Evolutionary conservation across 2,329 filamentous ascomycete genomes (phyloP), one percentile per base, ranked within the genome.

Genomic region (Dactylonectria macrodidyma): DNA sequence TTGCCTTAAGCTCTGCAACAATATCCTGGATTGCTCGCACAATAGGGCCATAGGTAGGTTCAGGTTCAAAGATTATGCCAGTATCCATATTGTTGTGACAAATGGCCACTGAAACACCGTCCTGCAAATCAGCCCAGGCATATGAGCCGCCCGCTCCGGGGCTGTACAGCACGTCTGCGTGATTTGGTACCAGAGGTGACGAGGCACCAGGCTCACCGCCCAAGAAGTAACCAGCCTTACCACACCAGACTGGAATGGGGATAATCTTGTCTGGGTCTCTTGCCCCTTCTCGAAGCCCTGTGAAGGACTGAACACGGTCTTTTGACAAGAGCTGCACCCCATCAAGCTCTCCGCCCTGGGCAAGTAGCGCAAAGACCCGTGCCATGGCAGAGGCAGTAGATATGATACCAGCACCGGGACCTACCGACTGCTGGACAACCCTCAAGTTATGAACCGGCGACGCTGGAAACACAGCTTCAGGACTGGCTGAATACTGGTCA

Each of bases 321-420:
- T 14, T 16, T 3, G 54, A 51, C 16, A 64, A 8, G 11, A 64
- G 38, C 7, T 34, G 34, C 14, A 52, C 47, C 4, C 62, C 47
- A 36, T 36, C 34, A 6, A 36, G 34, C 6, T 6, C 34, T 33
- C 65, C 65, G 14, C 65, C 65, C 24, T 65, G 55, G 12, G 65
- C 65, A n/a, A 67, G 19, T 46, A 67, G 41, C 50, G 65, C 56
- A 36, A 67, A 67, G 9, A 67, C 30, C 14, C 65, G 56, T 3
- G 65, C 65, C 4, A 67, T 19, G 2, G 30, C 44, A 2, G 50
- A 34, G 2, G 66, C 51, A 11, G 36, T 68, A 14, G 44, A 47
- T 2, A 65, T 60, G 12, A 22, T 51, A 1, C 66, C 66, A 4
- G 66, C 61, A 16, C 66, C 66, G 7, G 66, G 66, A 11, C 65